Evolutionary conservation across 2,329 filamentous ascomycete genomes (phyloP).

Genomic region (Pseudogymnoascus sp.): DNA sequence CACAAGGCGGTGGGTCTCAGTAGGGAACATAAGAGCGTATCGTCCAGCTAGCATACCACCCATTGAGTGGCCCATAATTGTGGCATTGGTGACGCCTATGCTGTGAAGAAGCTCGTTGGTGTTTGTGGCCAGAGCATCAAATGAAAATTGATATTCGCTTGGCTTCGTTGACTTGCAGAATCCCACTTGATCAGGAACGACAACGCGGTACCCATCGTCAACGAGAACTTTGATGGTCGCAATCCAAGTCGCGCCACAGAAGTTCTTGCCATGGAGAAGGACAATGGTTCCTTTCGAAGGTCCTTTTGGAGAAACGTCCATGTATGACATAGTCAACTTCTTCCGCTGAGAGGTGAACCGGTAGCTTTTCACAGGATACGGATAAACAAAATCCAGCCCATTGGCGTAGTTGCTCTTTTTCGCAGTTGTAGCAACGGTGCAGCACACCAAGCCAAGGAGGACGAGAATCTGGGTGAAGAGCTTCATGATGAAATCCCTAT

Average conservation of each 20-base stretch:
- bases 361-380: constrained; percentile 41
- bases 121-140: constrained; percentile 43
- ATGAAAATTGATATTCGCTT: constrained; percentile 41
- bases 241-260: constrained; percentile 46
- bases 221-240: constrained; percentile 37
- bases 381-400: constrained; percentile 30
- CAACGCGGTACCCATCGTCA: constrained; percentile 40
- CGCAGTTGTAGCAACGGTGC: background rate
- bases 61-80: constrained; percentile 46
- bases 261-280: constrained; percentile 48
- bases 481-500: background rate
- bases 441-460: background rate
- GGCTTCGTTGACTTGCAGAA: constrained; percentile 51
- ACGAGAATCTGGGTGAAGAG: background rate
- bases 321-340: constrained; percentile 46
- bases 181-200: constrained; percentile 46
- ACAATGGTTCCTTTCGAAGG: constrained; percentile 21
- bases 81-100: constrained; percentile 36
- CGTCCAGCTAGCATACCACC: constrained; percentile 46
- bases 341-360: constrained; percentile 39
- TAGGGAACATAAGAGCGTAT: constrained; percentile 43
- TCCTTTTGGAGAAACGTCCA: constrained; percentile 39
- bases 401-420: background rate
- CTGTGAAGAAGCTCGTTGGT: constrained; percentile 39
- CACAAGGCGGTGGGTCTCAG: constrained; percentile 35